These are phyloP conservation scores for Cyclotella kingstonii DNA, from an alignment of 108 stramenopile species.

Conservation along the genomic window DNA sequence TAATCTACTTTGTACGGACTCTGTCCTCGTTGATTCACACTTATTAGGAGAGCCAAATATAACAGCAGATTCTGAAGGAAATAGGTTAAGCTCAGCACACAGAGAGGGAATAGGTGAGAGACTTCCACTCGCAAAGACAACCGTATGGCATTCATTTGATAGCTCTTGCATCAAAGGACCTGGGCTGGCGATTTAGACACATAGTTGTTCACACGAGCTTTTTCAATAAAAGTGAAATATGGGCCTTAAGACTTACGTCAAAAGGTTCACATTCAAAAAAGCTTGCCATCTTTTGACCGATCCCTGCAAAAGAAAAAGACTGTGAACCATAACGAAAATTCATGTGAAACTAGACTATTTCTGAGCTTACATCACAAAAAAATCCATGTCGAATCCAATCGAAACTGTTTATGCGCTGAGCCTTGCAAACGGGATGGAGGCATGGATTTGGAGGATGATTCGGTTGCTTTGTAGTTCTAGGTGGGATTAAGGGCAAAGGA, in stretches of 20 bases:
- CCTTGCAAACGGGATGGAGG: constrained; percentile 36
- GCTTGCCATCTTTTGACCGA: constrained; percentile 60
- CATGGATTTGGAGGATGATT: constrained; percentile 38
- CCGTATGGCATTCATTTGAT: constrained; percentile 43
- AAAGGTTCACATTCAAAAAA: constrained; percentile 53
- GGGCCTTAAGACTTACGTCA: constrained; percentile 10
- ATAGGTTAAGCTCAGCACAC: constrained; percentile 66
- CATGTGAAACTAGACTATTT: no score
- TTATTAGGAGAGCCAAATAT: neutral
- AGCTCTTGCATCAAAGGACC: constrained; percentile 55
- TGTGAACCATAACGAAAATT: no score
- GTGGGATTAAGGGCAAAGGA: constrained; percentile 44
- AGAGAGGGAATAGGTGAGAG: constrained; percentile 71
- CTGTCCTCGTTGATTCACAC: constrained; percentile 5
- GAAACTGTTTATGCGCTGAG: constrained; percentile 20
- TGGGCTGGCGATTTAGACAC: constrained; percentile 25
- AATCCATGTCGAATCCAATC: constrained; percentile 55
- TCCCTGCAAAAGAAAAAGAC: neutral
- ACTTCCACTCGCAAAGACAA: constrained; percentile 73
- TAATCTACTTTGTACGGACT: constrained; percentile 26
- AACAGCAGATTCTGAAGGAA: constrained; percentile 8
- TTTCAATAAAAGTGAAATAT: neutral
- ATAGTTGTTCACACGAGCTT: neutral
- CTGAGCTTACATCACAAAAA: constrained; percentile 53
- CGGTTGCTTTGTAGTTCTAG: constrained; percentile 37